Base-by-base conservation (phyloP, 345 rosid species). In the Linum usitatissimum region DNA sequence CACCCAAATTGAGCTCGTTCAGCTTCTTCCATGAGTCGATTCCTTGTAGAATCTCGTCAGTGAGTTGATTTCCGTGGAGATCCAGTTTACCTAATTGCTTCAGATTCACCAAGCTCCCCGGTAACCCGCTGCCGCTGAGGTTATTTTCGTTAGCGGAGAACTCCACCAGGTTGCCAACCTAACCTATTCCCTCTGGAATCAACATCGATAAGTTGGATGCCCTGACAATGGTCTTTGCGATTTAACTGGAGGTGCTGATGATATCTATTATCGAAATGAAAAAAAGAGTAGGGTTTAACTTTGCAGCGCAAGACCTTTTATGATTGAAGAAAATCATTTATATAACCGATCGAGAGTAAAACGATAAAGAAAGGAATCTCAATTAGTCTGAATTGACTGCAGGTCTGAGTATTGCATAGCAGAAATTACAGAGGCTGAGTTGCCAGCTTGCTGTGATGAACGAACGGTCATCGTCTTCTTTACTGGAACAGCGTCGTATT, bases 141-240 rank as follows among this genome's bases (percentile, higher is more conserved):
- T 72, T 74, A 72, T 94, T 94, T 14, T 76, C 80, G 40, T 84
- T 73, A 0, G 77, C 96, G 3, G 85, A 82, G 54, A 94, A 67
- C 64, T 80, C 79, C 6, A 75, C 64, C 40, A 94, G 83, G 9
- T 66, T 88, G 34, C 58, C 23, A 51, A 90, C 42, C 38, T 55
- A 76, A 18, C 99, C 97, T 42, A 94, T 77, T 74, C 83, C 95
- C 64, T 72, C 86, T 7, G 96, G 97, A 45, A 80, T 72, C 80
- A 94, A 71, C 65, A 67, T 63, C 1, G 95, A 87, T 42, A 94
- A 79, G 69, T 81, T 88, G 0, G 82, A 69, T 4, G 97, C 99
- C 18, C 79, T 68, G 3, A 83, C 84, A 0, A 94, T 83, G 0
- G 73, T 70, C 68, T 79, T 84, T 4, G 82, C 77, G 21, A 94